phyloP scores from a whole-genome alignment of 208 protist species.

The Angomonas ambiguus region DNA sequence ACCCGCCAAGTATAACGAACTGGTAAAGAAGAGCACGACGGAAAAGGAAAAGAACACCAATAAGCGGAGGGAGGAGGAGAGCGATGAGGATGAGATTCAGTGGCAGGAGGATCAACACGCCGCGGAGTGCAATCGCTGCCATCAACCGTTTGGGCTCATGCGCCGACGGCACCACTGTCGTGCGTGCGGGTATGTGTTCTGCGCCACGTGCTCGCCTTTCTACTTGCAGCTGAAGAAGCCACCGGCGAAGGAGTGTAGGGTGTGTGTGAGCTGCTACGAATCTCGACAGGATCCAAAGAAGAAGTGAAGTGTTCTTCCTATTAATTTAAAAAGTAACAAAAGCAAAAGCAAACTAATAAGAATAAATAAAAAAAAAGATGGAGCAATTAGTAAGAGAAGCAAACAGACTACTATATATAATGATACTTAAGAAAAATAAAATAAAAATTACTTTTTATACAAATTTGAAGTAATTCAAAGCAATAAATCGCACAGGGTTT shows the following conservation, averaged over 20 bases:
- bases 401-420: neutral
- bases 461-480: too few relatives aligned
- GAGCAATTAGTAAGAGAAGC: too few relatives aligned
- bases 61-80: slow-evolving; percentile 33
- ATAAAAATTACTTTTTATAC: too few relatives aligned
- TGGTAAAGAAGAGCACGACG: slow-evolving; percentile 11
- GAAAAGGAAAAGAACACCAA: slow-evolving; percentile 17
- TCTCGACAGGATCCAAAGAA: slow-evolving; percentile 6
- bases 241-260: slow-evolving; percentile 48
- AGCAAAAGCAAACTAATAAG: too few relatives aligned
- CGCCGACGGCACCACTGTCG: slow-evolving; percentile 81
- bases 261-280: slow-evolving; percentile 62
- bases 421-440: too few relatives aligned
- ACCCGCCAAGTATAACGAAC: slow-evolving; percentile 35
- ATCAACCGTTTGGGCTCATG: slow-evolving; percentile 52
- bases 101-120: slow-evolving; percentile 81
- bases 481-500: too few relatives aligned
- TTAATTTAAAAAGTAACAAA: too few relatives aligned
- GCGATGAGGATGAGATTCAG: slow-evolving; percentile 67
- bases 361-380: neutral
- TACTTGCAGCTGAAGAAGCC: slow-evolving; percentile 36
- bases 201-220: slow-evolving; percentile 59
- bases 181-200: slow-evolving; percentile 80
- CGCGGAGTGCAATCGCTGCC: slow-evolving; percentile 52
- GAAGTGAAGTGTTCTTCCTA: too few relatives aligned